These are phyloP conservation scores for Euphorbia celastroides DNA, from an alignment of 441 rosid species.

Conservation along the genomic window DNA sequence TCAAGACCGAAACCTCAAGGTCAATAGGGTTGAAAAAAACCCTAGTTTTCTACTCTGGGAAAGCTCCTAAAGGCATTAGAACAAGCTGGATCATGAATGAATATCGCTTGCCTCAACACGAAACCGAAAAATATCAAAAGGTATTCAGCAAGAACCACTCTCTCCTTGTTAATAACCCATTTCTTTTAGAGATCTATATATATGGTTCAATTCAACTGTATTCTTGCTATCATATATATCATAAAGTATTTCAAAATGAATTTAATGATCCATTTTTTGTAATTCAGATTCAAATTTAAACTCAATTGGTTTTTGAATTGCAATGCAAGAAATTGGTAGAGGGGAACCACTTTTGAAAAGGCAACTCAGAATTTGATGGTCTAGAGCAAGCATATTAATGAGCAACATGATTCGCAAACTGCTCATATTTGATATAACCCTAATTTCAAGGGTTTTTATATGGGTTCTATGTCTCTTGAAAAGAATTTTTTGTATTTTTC, in stretches of 20 bases:
- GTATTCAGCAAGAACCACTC: slow-evolving; percentile 24
- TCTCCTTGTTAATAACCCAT: not conserved
- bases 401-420: not conserved
- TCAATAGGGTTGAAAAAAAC: slow-evolving; percentile 97
- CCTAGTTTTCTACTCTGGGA: slow-evolving; percentile 98
- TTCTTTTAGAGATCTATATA: not conserved
- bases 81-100: slow-evolving; percentile 99
- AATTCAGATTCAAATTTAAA: not conserved
- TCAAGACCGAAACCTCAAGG: slow-evolving; percentile 61
- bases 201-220: not conserved
- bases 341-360: not conserved
- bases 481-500: not conserved
- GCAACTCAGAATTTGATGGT: not conserved
- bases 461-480: not conserved
- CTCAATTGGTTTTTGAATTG: not conserved
- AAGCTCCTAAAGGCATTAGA: slow-evolving; percentile 95
- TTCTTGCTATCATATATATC: not conserved
- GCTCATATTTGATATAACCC: slow-evolving; percentile 4
- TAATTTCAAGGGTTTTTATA: not conserved
- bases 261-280: not conserved
- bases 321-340: not conserved
- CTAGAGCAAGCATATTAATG: not conserved
- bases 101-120: slow-evolving; percentile 94
- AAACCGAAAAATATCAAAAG: slow-evolving; percentile 87
- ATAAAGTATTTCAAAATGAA: not conserved